Conservation (phyloP, 140 eudicot genomes). For the Oenanthe javanica region DNA sequence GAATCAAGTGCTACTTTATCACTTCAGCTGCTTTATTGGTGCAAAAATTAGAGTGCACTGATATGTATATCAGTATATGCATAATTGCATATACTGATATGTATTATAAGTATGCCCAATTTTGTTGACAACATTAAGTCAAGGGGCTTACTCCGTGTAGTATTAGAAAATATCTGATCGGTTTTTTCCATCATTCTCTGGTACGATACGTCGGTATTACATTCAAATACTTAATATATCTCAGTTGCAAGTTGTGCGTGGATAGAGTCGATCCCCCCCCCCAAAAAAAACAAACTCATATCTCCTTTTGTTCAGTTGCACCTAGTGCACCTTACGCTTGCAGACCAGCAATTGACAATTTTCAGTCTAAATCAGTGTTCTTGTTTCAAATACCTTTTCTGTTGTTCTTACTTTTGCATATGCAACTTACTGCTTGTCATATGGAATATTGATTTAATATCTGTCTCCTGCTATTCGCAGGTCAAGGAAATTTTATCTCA, state of each 20-base stretch:
- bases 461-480: constrained; percentile 24
- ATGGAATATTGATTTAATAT: neutral
- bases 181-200: neutral
- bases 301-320: neutral
- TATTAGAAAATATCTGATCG: neutral
- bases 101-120: neutral
- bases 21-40: neutral
- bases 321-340: neutral
- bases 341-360: neutral
- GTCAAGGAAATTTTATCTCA: constrained; percentile 75
- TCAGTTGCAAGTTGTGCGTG: neutral
- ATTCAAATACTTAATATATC: neutral
- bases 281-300: too few relatives aligned
- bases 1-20: neutral
- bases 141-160: neutral
- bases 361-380: neutral
- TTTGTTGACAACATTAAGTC: neutral
- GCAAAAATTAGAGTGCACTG: neutral
- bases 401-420: neutral
- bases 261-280: neutral
- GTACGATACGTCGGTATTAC: neutral
- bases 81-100: neutral
- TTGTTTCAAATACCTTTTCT: neutral
- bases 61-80: too few relatives aligned
- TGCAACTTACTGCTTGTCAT: neutral